These are phyloP conservation scores for Conringia planisiliqua DNA, from an alignment of 345 rosid species.

Conservation along the genomic window DNA sequence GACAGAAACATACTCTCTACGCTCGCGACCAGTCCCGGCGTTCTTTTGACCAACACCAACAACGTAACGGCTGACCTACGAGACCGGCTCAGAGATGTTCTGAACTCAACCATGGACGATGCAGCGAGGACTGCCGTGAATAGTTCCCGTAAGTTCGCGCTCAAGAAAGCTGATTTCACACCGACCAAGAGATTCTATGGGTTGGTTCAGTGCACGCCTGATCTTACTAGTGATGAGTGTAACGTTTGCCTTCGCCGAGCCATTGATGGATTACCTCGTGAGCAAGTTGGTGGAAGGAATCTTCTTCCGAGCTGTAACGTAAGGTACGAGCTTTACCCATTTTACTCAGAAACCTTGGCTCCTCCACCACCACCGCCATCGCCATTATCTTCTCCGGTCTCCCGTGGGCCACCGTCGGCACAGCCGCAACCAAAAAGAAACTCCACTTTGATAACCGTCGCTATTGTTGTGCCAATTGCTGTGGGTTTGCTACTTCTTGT, in stretches of 20 bases:
- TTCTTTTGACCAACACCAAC: not conserved
- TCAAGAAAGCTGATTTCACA: not conserved
- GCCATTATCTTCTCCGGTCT: not conserved
- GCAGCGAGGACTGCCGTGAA: not conserved
- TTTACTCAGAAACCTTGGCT: not conserved
- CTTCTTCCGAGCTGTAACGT: not conserved
- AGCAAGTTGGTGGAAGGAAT: not conserved
- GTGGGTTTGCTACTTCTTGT: not conserved
- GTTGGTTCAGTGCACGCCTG: not conserved
- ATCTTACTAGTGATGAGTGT: not conserved
- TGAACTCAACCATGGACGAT: not conserved
- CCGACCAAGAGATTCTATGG: not conserved
- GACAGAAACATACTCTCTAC: not conserved
- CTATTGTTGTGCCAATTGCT: not conserved
- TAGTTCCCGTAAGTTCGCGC: not conserved
- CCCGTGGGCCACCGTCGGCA: not conserved
- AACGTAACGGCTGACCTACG: not conserved
- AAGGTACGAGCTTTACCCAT: not conserved
- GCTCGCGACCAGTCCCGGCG: not conserved
- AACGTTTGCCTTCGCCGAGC: not conserved
- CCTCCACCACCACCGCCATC: not conserved
- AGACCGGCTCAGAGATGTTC: not conserved
- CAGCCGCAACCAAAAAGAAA: not conserved
- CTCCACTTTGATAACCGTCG: not conserved
- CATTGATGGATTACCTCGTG: not conserved